Base-by-base conservation (phyloP, 768 basidiomycete species). In the Hydnomerulius pinastri region DNA sequence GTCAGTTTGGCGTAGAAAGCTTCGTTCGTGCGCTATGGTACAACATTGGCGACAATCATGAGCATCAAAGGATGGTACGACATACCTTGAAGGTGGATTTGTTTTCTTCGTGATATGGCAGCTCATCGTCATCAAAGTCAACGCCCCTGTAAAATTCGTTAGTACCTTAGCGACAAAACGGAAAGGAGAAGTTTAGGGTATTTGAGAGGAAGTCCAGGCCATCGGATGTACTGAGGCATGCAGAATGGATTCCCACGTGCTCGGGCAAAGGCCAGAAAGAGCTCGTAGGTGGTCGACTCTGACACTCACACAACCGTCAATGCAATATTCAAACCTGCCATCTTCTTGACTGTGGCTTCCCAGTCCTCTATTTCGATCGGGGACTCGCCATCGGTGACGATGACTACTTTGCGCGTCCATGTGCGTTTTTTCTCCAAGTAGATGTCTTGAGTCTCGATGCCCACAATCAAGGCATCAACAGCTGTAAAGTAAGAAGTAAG, bases 391-490 rank as follows among this genome's bases (percentile, higher is more conserved):
- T 98, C 92, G 0, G 96, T 98, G 17, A 98, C 66, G 13, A 98
- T 60, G 30, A 88, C 77, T 3, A 96, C 74, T 71, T 88, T 94
- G 45, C 91, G 81, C 2, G 87, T 89, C 92, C 92, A 96, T 1
- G 85, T 82, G 59, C 80, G 82, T 69, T 92, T 97, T 18, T 70
- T 81, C 25, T 65, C 75, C 29, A 94, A 75, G 60, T 90, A 81
- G 1, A 69, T 60, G 28, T 79, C 76, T 60, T 98, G 87, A 2
- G 89, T 87, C 66, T 96, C 86, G 43, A 92, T 78, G 3, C 79
- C 91, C 8, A 97, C 92, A 54, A 97, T 86, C 25, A 98, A 68
- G 5, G 86, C 93, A 57, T 95, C 92, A 48, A 97, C 78, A 2
- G 92, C 94, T 89, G 59, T 5, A 43, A n/a, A 37, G 54, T 47